Base-by-base conservation (phyloP, 495 filamentous ascomycete species). In the Podospora appendiculata region DNA sequence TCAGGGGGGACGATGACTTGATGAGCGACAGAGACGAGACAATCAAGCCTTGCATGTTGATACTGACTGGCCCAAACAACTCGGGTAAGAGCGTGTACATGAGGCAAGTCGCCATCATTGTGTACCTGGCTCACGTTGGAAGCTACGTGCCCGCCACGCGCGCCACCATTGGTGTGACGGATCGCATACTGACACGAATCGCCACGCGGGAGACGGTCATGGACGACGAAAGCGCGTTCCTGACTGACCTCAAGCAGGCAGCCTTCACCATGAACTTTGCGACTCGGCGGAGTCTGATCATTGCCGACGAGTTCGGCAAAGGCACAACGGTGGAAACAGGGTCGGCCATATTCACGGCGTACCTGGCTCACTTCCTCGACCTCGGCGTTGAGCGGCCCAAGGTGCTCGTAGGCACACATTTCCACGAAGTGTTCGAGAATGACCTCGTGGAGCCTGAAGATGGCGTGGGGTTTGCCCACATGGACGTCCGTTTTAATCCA, bases 221-320 rank as follows among this genome's bases (percentile, higher is more conserved):
- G 8, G 67, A 82, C 67, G 81, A 85, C 33, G 89, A 96, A 65
- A 95, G 90, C 67, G 89, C 90, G 2, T 98, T 97, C 68, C 86
- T 94, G 77, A 87, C 88, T 45, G 93, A 98, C 62, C 67, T 98
- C 32, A 90, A 95, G 55, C 90, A 98, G 55, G 82, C 95, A 11
- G 83, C 88, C 0, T 78, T 92, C 51, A 81, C 86, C 2, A 70
- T 93, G 51, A 89, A 82, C 43, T 81, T 95, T 39, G 81, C 85
- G 8, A 96, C 93, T 12, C 72, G 78, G 32, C 79, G 82, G 32
- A 95, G 87, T 60, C 69, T 98, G 2, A 65, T 97, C 5, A 72
- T 98, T 19, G 85, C 95, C 47, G 93, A 98, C 60, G 94, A 98
- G 59, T 97, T 98, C 56, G 93, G 93, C 5, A 98, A 96, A 70